Conservation (phyloP, 2,329 filamentous ascomycete genomes). For the Fusarium sp. region DNA sequence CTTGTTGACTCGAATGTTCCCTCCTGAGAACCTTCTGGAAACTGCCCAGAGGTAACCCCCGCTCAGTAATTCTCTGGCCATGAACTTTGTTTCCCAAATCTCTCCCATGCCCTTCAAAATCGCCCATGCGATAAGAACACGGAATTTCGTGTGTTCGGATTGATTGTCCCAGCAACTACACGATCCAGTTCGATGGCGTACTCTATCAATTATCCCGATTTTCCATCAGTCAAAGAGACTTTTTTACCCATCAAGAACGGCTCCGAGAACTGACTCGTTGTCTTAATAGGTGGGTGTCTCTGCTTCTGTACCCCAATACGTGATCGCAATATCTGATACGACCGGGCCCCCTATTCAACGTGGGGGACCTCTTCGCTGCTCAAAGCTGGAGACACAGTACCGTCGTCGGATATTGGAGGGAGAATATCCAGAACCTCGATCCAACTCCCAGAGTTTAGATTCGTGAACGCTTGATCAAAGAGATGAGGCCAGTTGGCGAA, state of each 20-base stretch:
- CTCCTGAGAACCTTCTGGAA: neutral
- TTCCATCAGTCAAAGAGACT: neutral
- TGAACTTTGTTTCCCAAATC: slow-evolving; percentile 11
- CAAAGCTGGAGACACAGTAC: slow-evolving; percentile 9
- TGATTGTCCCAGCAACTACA: neutral
- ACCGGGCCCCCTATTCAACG: neutral
- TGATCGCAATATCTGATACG: too few species aligned
- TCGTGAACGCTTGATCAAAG: slow-evolving; percentile 36
- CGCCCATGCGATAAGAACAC: neutral
- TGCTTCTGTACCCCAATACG: too few species aligned
- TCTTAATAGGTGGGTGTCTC: neutral
- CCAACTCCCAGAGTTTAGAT: slow-evolving; percentile 42
- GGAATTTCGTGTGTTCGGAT: neutral
- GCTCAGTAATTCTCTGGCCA: neutral
- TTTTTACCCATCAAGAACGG: neutral
- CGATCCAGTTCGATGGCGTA: neutral
- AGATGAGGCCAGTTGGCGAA: slow-evolving; percentile 39
- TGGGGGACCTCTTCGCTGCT: neutral
- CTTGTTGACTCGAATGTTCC: slow-evolving; percentile 1
- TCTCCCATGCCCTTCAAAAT: neutral
- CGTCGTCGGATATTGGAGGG: slow-evolving; percentile 15
- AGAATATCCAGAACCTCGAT: slow-evolving; percentile 43
- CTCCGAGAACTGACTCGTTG: neutral
- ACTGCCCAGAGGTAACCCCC: neutral
- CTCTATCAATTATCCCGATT: slow-evolving; percentile 8